Evolutionary conservation across 495 filamentous ascomycete species (phyloP).

Genomic region (Rhizodiscina lignyota): DNA sequence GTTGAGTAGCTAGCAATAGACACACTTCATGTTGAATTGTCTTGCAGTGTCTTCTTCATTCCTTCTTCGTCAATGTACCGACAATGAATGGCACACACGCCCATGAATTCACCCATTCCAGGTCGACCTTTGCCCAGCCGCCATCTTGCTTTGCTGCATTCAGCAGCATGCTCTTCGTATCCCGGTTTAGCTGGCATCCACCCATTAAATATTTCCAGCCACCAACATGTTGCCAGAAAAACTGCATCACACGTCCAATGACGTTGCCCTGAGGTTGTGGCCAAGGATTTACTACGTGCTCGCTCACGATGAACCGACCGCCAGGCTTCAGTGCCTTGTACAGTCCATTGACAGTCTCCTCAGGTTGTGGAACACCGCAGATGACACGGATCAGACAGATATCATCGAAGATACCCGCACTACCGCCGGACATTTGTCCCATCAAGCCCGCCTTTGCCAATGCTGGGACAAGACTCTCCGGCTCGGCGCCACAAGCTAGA

Average conservation of each 20-base stretch:
- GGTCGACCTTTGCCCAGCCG: slow-evolving; percentile 11
- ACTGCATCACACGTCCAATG: slow-evolving; percentile 11
- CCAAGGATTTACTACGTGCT: slow-evolving; percentile 23
- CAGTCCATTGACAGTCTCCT: slow-evolving; percentile 15
- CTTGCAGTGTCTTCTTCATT: too few relatives aligned
- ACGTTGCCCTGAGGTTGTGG: slow-evolving; percentile 7
- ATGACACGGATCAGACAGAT: slow-evolving; percentile 23
- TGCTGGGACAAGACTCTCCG: slow-evolving; percentile 14
- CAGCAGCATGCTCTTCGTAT: slow-evolving; percentile 13
- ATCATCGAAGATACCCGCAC: slow-evolving; percentile 18
- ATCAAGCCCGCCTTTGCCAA: slow-evolving; percentile 15
- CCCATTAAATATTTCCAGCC: slow-evolving; percentile 22
- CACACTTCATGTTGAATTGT: too few relatives aligned
- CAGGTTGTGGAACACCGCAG: slow-evolving; percentile 19
- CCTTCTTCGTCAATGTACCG: slow-evolving; percentile 12
- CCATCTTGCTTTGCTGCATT: slow-evolving; percentile 10
- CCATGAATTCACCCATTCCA: slow-evolving; percentile 8
- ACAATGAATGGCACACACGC: slow-evolving; percentile 12
- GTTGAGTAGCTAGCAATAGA: too few relatives aligned
- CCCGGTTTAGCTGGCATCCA: slow-evolving; percentile 17
- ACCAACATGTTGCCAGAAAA: slow-evolving; percentile 10
- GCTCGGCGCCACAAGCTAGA: slow-evolving; percentile 20
- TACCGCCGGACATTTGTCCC: slow-evolving; percentile 3
- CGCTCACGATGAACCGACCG: slow-evolving; percentile 22
- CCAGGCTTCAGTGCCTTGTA: slow-evolving; percentile 24